Evolutionary conservation across 2,329 filamentous ascomycete species (phyloP).

Genomic region (Colletotrichum euphorbiae): DNA sequence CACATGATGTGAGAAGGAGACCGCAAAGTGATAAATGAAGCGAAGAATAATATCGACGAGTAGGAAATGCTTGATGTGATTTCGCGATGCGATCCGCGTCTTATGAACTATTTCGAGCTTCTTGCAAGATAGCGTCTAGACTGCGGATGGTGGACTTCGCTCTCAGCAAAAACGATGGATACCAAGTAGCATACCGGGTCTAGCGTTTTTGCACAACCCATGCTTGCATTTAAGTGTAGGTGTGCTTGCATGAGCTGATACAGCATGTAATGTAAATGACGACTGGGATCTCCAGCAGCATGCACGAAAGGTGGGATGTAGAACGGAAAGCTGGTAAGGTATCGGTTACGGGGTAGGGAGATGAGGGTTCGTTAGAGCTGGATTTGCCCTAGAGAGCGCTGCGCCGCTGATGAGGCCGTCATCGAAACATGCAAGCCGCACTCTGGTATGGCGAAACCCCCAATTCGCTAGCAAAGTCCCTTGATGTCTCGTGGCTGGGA

Average conservation of each 20-base stretch:
- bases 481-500: neutral
- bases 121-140: neutral
- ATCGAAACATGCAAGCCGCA: neutral
- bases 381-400: neutral
- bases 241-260: slow-evolving; percentile 16
- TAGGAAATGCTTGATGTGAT: neutral
- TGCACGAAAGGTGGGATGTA: neutral
- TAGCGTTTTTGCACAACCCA: neutral
- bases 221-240: neutral
- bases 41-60: neutral
- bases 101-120: slow-evolving; percentile 8
- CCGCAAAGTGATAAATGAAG: neutral
- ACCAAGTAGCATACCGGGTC: neutral
- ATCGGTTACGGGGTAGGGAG: neutral
- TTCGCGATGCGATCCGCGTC: neutral
- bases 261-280: slow-evolving; percentile 11
- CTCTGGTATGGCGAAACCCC: neutral
- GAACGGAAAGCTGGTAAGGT: slow-evolving; percentile 6
- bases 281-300: neutral
- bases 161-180: neutral
- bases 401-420: neutral
- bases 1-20: slow-evolving; percentile 2
- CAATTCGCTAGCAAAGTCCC: no score
- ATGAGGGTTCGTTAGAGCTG: neutral
- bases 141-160: neutral